Evolutionary conservation across 768 basidiomycete species (phyloP), one percentile per base, ranked within the genome.

Genomic region (Kockovaella imperatae): DNA sequence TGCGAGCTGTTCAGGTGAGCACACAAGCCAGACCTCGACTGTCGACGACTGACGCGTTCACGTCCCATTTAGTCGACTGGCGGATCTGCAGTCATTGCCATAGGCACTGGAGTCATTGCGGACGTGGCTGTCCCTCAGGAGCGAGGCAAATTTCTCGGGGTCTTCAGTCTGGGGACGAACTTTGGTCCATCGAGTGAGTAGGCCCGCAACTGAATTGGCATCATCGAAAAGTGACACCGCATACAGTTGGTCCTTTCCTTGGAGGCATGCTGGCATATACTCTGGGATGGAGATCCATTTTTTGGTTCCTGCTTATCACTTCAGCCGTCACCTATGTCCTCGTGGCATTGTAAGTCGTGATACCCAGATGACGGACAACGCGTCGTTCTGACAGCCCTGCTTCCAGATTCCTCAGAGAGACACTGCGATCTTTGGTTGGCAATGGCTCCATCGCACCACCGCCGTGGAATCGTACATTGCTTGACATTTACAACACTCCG

Each of bases 101-200:
- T 87, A 18, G 84, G 84, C 78, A 82, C 83, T 28, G 87, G 87
- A 4, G 80, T 85, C 5, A 78, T 91, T 47, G 80, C 80, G 1
- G 87, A 91, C 62, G 83, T 91, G 23, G 78, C 84, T 4, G 77
- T 77, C 1, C 80, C 79, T 0, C 76, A 78, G 30, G 86, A 89
- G 70, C 74, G 87, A 29, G 87, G 84, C 15, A 78, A 80, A 5
- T 86, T 82, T 69, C 77, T 81, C 47, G 87, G 86, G 2, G 42
- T 84, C 6, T 85, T 80, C 67, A 75, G 70, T 29, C 49, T 58
- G 1, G 42, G 54, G 21, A 45, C 51, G 2, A 65, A 54, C 45
- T 41, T 52, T 11, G 60, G 61, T 28, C 62, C 64, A 18, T 58
- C 63, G 20, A 36, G 56, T 55, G 42, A 41, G 55, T 43, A n/a